These are phyloP conservation scores for Escovopsis sp. DNA, from an alignment of 2,329 filamentous ascomycete species.

Conservation along the genomic window DNA sequence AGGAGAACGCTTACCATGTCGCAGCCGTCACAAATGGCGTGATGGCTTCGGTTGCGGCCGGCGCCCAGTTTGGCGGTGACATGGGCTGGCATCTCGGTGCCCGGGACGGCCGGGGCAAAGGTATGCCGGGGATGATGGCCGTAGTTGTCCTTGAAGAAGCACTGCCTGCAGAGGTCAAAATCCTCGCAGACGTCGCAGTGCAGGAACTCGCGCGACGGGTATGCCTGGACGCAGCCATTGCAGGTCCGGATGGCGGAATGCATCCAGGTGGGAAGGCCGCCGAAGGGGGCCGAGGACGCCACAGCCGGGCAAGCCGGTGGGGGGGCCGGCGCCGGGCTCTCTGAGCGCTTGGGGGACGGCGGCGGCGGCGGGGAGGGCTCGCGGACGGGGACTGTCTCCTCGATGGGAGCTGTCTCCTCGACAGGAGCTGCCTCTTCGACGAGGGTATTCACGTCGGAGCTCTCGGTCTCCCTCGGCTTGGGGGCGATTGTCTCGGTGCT, in stretches of 20 bases:
- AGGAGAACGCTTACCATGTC: conserved; percentile 35
- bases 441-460: conserved; percentile 11
- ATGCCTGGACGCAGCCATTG: conserved; percentile 49
- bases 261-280: conserved; percentile 9
- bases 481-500: conserved; percentile 66
- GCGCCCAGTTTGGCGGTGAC: conserved; percentile 56
- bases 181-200: conserved; percentile 77
- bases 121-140: conserved; percentile 82
- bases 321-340: too few species aligned
- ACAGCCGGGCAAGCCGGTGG: too few species aligned
- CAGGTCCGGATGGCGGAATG: conserved; percentile 44
- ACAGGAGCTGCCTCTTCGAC: too few species aligned
- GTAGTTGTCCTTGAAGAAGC: conserved; percentile 61
- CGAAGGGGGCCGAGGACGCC: conserved; percentile 9
- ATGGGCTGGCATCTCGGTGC: conserved; percentile 42
- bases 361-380: conserved; percentile 2
- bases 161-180: conserved; percentile 78
- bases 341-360: conserved; percentile 3
- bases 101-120: conserved; percentile 54
- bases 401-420: too few species aligned
- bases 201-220: conserved; percentile 65
- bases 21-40: conserved; percentile 88
- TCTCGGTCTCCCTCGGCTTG: conserved; percentile 31
- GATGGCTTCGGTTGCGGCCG: conserved; percentile 68
- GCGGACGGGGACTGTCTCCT: too few species aligned